phyloP scores from a whole-genome alignment of 2,329 filamentous ascomycete genomes.

The Monilinia fructicola region DNA sequence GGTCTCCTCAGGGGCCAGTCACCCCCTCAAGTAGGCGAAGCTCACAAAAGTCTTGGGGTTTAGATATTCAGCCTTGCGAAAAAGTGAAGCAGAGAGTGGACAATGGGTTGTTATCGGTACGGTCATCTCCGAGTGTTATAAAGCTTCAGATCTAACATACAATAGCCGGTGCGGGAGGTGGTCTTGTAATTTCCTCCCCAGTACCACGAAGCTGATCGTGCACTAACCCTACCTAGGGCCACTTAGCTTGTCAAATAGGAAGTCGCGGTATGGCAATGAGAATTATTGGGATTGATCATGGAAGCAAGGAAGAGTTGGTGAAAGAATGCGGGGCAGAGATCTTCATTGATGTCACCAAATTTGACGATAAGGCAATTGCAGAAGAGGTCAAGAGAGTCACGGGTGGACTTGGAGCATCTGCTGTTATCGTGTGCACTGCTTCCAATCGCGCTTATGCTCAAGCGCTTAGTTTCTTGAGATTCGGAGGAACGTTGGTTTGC shows the following conservation, averaged over 20 bases:
- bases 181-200: conserved; percentile 44
- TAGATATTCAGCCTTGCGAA: conserved; percentile 61
- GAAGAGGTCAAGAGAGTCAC: conserved; percentile 58
- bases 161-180: conserved; percentile 57
- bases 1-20: conserved; percentile 21
- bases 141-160: conserved; percentile 28
- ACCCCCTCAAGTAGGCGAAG: conserved; percentile 32
- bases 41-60: conserved; percentile 31
- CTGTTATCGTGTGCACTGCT: conserved; percentile 55
- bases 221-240: conserved; percentile 44
- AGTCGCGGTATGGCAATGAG: conserved; percentile 60
- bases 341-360: conserved; percentile 62
- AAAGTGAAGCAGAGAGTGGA: conserved; percentile 52
- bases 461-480: conserved; percentile 48
- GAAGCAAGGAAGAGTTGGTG: conserved; percentile 58
- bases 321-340: conserved; percentile 62
- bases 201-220: not conserved
- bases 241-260: conserved; percentile 62
- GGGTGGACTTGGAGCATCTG: conserved; percentile 58
- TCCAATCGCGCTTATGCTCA: conserved; percentile 52
- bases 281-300: conserved; percentile 65
- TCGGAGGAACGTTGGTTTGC: conserved; percentile 52
- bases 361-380: conserved; percentile 50
- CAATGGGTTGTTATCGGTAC: conserved; percentile 40
- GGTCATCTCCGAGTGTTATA: conserved; percentile 26